Evolutionary conservation across 1,139 yeast genomes (phyloP).

Genomic region (Geotrichum aggregatum): DNA sequence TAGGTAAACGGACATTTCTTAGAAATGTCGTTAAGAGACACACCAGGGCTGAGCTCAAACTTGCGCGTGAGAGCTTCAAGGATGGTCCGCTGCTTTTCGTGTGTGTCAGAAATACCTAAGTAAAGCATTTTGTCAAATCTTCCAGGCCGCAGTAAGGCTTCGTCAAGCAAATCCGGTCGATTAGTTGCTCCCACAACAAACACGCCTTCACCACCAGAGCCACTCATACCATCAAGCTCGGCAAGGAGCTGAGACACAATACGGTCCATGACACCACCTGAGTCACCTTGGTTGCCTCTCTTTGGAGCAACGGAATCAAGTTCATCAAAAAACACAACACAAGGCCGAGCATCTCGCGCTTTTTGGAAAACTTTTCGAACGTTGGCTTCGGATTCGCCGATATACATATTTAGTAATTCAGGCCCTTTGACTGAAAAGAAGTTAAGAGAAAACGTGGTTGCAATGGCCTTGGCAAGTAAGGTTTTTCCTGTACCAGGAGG

Average conservation of each 20-base stretch:
- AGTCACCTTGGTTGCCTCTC: conserved; percentile 96
- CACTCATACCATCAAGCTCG: conserved; percentile 93
- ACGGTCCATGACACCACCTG: conserved; percentile 98
- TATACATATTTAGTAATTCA: conserved; percentile 90
- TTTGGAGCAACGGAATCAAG: conserved; percentile 97
- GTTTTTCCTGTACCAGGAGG: conserved; percentile 99
- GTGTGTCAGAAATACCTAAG: conserved; percentile 86
- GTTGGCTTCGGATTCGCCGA: conserved; percentile 97
- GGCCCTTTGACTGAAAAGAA: conserved; percentile 97
- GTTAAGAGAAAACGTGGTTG: conserved; percentile 87
- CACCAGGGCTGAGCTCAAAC: conserved; percentile 56
- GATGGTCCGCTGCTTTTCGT: conserved; percentile 81
- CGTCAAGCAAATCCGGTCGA: conserved; percentile 90
- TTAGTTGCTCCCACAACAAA: conserved; percentile 97
- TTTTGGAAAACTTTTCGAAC: conserved; percentile 89
- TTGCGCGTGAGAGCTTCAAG: conserved; percentile 85
- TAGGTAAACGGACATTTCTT: conserved; percentile 76
- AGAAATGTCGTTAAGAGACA: conserved; percentile 60
- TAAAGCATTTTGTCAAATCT: conserved; percentile 93
- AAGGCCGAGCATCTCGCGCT: conserved; percentile 94
- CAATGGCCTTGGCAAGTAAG: conserved; percentile 89
- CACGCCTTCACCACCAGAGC: conserved; percentile 82
- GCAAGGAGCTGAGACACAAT: conserved; percentile 92
- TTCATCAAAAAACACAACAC: conserved; percentile 95
- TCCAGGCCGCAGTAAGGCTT: conserved; percentile 91